Conservation (phyloP, 495 filamentous ascomycete genomes). For the Lasiosphaeria miniovina region DNA sequence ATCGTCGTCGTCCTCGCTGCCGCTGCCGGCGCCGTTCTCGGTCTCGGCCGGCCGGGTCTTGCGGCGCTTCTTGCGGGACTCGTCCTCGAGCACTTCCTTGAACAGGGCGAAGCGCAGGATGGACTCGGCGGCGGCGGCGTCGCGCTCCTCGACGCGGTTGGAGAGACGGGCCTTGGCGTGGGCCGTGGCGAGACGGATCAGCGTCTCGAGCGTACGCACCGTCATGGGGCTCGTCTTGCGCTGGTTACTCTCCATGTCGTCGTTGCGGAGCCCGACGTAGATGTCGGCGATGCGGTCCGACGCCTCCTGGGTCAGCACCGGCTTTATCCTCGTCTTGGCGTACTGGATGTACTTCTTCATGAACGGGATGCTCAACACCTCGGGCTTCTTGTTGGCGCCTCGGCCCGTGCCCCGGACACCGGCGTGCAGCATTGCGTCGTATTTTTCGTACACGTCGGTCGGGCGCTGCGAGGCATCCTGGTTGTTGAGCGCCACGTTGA, state of each 20-base stretch:
- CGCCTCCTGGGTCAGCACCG: constrained; percentile 86
- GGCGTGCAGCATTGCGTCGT: constrained; percentile 91
- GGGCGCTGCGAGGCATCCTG: constrained; percentile 65
- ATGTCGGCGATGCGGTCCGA: constrained; percentile 87
- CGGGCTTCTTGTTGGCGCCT: constrained; percentile 68
- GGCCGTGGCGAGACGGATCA: constrained; percentile 94
- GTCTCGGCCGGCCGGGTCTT: constrained; percentile 45
- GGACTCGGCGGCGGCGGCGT: constrained; percentile 82
- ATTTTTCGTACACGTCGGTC: constrained; percentile 94
- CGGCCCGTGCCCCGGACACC: constrained; percentile 78
- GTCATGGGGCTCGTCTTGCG: constrained; percentile 93
- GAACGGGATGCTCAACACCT: constrained; percentile 97
- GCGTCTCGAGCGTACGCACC: constrained; percentile 92
- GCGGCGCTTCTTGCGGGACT: constrained; percentile 71
- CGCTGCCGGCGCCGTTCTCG: constrained; percentile 36
- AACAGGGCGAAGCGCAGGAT: constrained; percentile 96
- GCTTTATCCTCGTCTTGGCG: constrained; percentile 88
- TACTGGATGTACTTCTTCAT: constrained; percentile 99
- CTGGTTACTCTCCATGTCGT: constrained; percentile 91
- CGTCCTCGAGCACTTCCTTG: constrained; percentile 92
- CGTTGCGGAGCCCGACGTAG: constrained; percentile 93
- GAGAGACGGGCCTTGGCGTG: constrained; percentile 93
- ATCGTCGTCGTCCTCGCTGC: constrained; percentile 35
- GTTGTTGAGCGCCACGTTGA: constrained; percentile 84
- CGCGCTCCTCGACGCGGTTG: constrained; percentile 86